A percentile compares a stretch with the other conserved stretches of the same genome.
Evolutionary conservation across 1,284 basidiomycete species (phyloP).

Genomic region (Puccinia novopanici): DNA sequence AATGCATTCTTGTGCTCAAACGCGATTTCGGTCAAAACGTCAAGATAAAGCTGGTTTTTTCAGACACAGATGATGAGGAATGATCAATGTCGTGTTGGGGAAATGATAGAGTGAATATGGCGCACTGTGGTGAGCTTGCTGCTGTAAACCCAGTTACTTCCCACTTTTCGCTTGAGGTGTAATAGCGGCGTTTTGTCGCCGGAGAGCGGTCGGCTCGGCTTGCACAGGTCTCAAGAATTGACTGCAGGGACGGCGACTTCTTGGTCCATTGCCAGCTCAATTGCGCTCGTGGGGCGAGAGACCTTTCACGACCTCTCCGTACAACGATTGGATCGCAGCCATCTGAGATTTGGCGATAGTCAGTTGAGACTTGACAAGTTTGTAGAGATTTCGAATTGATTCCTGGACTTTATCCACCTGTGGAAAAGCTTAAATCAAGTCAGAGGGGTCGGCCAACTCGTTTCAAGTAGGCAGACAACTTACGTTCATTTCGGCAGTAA

Average conservation of each 20-base stretch:
- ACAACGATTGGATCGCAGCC: constrained; percentile 92
- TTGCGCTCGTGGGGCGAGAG: constrained; percentile 51
- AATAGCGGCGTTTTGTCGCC: constrained; percentile 90
- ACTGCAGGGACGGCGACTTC: constrained; percentile 81
- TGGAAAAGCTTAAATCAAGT: constrained; percentile 65
- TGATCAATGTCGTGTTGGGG: constrained; percentile 57
- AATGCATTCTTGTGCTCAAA: constrained; percentile 99
- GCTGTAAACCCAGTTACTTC: constrained; percentile 90
- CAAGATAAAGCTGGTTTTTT: constrained; percentile 66
- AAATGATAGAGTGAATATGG: constrained; percentile 63
- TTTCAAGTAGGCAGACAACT: too few relatives aligned
- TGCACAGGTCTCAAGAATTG: constrained; percentile 88
- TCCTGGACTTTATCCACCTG: constrained; percentile 88
- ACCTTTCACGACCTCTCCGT: constrained; percentile 61
- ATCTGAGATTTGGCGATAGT: constrained; percentile 96
- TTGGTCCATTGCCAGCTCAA: constrained; percentile 69
- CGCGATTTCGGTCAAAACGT: constrained; percentile 94
- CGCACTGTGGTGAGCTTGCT: constrained; percentile 75
- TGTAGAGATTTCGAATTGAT: constrained; percentile 94
- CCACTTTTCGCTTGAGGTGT: constrained; percentile 96
- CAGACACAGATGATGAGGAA: constrained; percentile 72
- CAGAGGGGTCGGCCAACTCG: too few relatives aligned
- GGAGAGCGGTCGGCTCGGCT: constrained; percentile 70
- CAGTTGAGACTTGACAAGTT: constrained; percentile 92
- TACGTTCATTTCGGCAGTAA: too few relatives aligned